phyloP scores from a whole-genome alignment of 2,329 filamentous ascomycete genomes.

The Pseudocercospora pini-densiflorae region DNA sequence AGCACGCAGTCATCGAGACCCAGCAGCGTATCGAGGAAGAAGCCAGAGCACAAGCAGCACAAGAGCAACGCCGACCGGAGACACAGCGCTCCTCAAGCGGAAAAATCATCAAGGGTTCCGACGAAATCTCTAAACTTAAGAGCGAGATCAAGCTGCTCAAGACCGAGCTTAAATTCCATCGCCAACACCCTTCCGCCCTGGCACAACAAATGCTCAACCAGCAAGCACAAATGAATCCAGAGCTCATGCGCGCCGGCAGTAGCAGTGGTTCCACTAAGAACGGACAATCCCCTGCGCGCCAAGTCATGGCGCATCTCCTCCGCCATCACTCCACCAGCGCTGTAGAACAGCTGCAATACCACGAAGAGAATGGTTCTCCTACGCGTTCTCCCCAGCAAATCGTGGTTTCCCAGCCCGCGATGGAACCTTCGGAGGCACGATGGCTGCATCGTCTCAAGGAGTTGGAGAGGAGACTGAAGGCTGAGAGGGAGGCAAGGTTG shows the following conservation, averaged over 20 bases:
- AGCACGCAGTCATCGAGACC: slow-evolving; percentile 74
- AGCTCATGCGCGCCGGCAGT: slow-evolving; percentile 29
- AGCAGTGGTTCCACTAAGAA: slow-evolving; percentile 24
- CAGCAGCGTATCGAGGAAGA: slow-evolving; percentile 38
- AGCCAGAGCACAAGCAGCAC: slow-evolving; percentile 23
- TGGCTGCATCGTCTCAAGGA: slow-evolving; percentile 88
- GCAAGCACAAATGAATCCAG: slow-evolving; percentile 30
- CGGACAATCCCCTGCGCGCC: slow-evolving; percentile 41
- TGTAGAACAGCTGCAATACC: slow-evolving; percentile 47
- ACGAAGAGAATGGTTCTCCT: slow-evolving; percentile 17
- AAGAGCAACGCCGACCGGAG: slow-evolving; percentile 27
- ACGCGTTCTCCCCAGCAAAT: slow-evolving; percentile 51
- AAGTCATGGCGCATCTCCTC: slow-evolving; percentile 56
- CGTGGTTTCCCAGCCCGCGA: slow-evolving; percentile 41
- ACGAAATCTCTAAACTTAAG: slow-evolving; percentile 63
- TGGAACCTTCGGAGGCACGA: slow-evolving; percentile 66
- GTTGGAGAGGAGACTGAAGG: slow-evolving; percentile 84
- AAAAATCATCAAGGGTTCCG: slow-evolving; percentile 46
- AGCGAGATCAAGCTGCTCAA: slow-evolving; percentile 65
- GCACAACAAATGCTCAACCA: slow-evolving; percentile 41
- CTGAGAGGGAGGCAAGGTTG: slow-evolving; percentile 83
- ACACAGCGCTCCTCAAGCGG: slow-evolving; percentile 44
- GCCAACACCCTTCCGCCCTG: slow-evolving; percentile 43
- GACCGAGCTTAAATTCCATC: slow-evolving; percentile 69
- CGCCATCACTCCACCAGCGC: slow-evolving; percentile 60